A percentile compares a stretch with the other conserved stretches of the same genome.
Evolutionary conservation across 2,329 filamentous ascomycete species (phyloP).

Genomic region (Epichloe gansuensis): DNA sequence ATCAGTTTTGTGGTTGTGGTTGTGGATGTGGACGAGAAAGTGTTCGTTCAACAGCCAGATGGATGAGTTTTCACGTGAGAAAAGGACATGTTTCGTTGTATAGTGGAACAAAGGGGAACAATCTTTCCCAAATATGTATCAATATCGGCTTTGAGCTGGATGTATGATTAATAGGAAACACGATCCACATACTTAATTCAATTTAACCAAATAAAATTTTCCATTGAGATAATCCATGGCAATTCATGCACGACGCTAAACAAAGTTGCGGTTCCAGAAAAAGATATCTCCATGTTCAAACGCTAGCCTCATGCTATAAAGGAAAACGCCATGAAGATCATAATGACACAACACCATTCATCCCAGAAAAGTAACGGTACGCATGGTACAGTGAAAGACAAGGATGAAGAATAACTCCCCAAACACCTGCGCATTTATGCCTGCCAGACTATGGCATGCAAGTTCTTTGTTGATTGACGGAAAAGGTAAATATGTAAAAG

Average conservation of each 20-base stretch:
- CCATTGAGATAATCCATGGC: not conserved
- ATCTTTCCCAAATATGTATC: not conserved
- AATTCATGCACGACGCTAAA: slow-evolving; percentile 7
- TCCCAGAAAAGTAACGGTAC: slow-evolving; percentile 3
- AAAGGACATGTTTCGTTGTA: not conserved
- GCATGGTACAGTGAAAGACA: slow-evolving; percentile 13
- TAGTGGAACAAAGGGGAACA: not conserved
- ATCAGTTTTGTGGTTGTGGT: not conserved
- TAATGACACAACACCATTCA: not conserved
- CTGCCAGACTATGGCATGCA: not conserved
- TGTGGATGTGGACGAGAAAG: not conserved
- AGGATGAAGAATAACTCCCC: slow-evolving; percentile 8
- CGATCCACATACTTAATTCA: not conserved
- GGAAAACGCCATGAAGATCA: slow-evolving; percentile 6
- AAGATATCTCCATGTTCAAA: not conserved
- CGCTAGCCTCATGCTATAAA: slow-evolving; percentile 7
- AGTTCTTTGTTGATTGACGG: not conserved
- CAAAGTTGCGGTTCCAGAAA: not conserved
- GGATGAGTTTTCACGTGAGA: not conserved
- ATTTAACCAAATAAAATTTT: not conserved
- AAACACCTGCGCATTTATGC: not conserved
- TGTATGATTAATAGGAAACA: slow-evolving; percentile 6
- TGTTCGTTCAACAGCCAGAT: not conserved
- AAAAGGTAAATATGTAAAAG: not conserved
- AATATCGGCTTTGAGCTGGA: slow-evolving; percentile 1